Evolutionary conservation across 2,329 filamentous ascomycete species (phyloP), one percentile per base, ranked within the genome.

Genomic region (Neonectria coccinea): DNA sequence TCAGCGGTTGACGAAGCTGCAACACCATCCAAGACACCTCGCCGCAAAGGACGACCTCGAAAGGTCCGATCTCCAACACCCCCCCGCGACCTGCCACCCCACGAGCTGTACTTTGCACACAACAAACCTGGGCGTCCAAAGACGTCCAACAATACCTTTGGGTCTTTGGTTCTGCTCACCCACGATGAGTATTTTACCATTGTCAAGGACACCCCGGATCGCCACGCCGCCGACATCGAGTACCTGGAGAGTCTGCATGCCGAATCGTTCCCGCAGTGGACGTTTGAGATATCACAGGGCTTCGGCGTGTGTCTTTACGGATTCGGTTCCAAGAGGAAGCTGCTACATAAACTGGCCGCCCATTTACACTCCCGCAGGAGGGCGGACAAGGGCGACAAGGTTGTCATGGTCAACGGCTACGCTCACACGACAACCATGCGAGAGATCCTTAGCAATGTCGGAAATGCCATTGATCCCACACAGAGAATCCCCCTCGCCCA

Each of bases 231-330:
- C 3, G 92, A 97, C 68, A 87, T 92, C 55, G 83, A 87, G 18
- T 91, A 91, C 68, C 82, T 99, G 27, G 85, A 92, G 69, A 86
- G 88, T 7, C 80, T 97, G 22, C 95, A 98, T 76, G 83, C 88
- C 48, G 88, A 91, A 65, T 93, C 92, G 0, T 98, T 97, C 76
- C 87, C 91, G 2, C 96, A 98, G 76, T 99, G 96, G 96, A 82
- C 86, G 1, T 97, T 98, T 76, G 96, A 99, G 81, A 86, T 98
- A 16, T 85, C 89, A 5, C 89, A 97, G 76, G 89, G 90, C 22
- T 98, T 97, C 82, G 94, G 92, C 73, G 83, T 98, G 56, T 97
- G 96, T 75, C 81, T 97, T 0, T 97, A 97, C 76, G 96, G 96
- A 31, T 97, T 93, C 76, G 96, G 96, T 1, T 97, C 94, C 2